Conservation (phyloP, 495 filamentous ascomycete genomes). For the Lasiosphaeria miniovina region DNA sequence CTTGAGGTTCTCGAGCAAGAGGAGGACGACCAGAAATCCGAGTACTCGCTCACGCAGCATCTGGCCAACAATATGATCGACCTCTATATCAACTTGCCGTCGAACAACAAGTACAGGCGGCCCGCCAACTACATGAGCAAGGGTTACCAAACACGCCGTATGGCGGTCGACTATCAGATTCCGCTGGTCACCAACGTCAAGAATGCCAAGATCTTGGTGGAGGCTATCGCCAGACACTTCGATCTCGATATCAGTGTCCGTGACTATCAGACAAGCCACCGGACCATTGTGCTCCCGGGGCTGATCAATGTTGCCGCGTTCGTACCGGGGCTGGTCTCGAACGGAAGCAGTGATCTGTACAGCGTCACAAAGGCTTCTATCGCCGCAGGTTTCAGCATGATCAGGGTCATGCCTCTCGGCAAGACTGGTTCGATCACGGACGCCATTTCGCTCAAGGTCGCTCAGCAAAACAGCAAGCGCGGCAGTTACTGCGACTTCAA, state of each 20-base stretch:
- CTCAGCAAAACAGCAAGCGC: conserved; percentile 69
- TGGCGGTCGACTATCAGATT: conserved; percentile 98
- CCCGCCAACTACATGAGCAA: conserved; percentile 98
- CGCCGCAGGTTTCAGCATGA: conserved; percentile 77
- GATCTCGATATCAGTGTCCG: conserved; percentile 74
- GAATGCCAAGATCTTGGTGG: conserved; percentile 95
- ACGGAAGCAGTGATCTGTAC: conserved; percentile 67
- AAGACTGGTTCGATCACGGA: conserved; percentile 70
- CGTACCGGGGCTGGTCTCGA: conserved; percentile 66
- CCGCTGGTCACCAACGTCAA: conserved; percentile 98
- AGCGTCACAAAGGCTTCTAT: conserved; percentile 70
- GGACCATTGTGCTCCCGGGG: conserved; percentile 70
- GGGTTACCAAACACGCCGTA: conserved; percentile 89
- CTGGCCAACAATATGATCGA: conserved; percentile 96
- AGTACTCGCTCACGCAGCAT: conserved; percentile 94
- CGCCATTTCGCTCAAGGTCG: conserved; percentile 66
- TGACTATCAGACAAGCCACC: conserved; percentile 87
- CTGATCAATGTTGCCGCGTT: conserved; percentile 79
- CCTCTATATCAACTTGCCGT: conserved; percentile 96
- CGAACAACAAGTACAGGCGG: conserved; percentile 91
- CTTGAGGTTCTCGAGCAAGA: conserved; percentile 73
- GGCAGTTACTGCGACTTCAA: conserved; percentile 78
- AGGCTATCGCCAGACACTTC: conserved; percentile 86
- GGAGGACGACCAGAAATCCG: conserved; percentile 78
- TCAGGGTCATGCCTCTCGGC: conserved; percentile 77